Evolutionary conservation across 2,329 filamentous ascomycete genomes (phyloP).

Genomic region (Atkinsonella texensis): DNA sequence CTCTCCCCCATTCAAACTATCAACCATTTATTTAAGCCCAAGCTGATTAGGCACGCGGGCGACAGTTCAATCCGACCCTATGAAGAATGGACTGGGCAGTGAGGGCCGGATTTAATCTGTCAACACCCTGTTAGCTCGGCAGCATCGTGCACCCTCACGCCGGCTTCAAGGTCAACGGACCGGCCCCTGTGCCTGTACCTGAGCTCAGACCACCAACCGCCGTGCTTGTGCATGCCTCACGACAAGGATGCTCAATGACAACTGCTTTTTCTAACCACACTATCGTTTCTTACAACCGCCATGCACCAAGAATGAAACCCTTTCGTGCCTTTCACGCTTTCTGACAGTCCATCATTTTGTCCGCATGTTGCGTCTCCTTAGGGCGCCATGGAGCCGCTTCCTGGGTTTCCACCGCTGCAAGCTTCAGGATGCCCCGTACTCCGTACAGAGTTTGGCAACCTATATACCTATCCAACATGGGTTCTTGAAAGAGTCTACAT

Average conservation of each 20-base stretch:
- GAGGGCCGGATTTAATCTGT: too few species aligned
- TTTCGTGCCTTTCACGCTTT: not conserved
- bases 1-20: not conserved
- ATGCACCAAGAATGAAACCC: not conserved
- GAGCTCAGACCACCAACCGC: conserved; percentile 1
- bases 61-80: too few species aligned
- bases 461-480: not conserved
- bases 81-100: too few species aligned
- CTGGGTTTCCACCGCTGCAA: not conserved
- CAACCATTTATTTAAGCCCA: too few species aligned
- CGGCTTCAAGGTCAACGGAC: not conserved
- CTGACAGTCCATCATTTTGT: not conserved
- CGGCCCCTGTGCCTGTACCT: not conserved
- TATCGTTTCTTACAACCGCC: not conserved
- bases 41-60: too few species aligned
- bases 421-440: conserved; percentile 1
- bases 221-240: not conserved
- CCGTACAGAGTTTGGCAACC: not conserved
- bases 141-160: not conserved
- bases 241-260: not conserved
- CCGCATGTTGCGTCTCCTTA: not conserved
- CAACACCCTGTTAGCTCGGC: not conserved
- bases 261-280: conserved; percentile 1
- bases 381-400: not conserved
- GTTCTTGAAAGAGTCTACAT: not conserved